Evolutionary conservation across 371 early-diverging fungal genomes (phyloP), one percentile per base, ranked within the genome.

Genomic region (Chytridium lagenaria): DNA sequence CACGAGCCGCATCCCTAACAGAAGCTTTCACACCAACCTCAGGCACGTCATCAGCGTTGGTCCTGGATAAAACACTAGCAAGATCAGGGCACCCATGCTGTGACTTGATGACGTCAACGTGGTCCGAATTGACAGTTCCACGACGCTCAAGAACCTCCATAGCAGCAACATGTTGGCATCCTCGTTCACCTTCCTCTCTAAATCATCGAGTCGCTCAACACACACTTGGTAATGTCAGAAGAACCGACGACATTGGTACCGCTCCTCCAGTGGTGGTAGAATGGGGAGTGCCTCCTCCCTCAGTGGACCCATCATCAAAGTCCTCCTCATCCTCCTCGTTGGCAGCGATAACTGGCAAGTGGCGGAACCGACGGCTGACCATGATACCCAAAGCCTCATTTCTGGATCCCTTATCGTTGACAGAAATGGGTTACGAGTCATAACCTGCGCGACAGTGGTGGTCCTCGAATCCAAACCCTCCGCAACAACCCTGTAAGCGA

Each of bases 191-290:
- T 95, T 95, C 49, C 93, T 89, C 79, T 96, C 97, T 89, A 97
- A 93, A 77, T 95, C 94, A 72, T 96, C 95, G 39, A 97, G 83
- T 22, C 95, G 92, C 77, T 97, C 98, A 80, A 94, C 67, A 97
- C 88, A 83, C 96, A 95, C 76, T 95, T 95, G 36, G 97, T 97
- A 70, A 98, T 95, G 86, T 98, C 98, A 28, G 97, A 86, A 23
- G 96, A 80, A 36, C 97, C 97, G 64, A 97, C 94, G 63, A 98
- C 93, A 74, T 78, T 81, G 26, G 78, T 78, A 28, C 71, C 78
- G 50, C n/a, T n/a, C 71, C 71, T 7, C 77, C 75, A 10, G 57
- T 64, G 16, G 65, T 73, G 66, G 64, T 69, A 30, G 70, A 1
- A 28, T 69, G 40, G 44, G 7, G 77, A 51, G 68, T 55, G 1